These are phyloP conservation scores for Lobulomyces angularis DNA, from an alignment of 192 early-diverging fungal species.

Conservation along the genomic window DNA sequence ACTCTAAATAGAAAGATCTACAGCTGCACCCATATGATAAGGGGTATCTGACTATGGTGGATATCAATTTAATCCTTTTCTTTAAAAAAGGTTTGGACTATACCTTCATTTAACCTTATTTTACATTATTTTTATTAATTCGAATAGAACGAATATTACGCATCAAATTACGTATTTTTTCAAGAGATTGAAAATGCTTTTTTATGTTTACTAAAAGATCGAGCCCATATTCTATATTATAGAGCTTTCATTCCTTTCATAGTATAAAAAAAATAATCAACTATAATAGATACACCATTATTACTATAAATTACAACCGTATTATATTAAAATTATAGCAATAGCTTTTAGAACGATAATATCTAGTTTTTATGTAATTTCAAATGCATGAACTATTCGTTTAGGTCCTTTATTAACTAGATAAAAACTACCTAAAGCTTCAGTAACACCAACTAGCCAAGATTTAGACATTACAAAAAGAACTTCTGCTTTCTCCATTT, in stretches of 20 bases:
- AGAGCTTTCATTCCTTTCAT: constrained; percentile 28
- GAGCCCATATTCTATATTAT: constrained; percentile 23
- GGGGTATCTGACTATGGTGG: constrained; percentile 23
- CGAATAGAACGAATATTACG: constrained; percentile 15
- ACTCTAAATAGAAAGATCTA: constrained; percentile 33
- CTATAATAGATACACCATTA: constrained; percentile 24
- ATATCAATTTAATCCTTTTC: constrained; percentile 21
- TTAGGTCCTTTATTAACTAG: constrained; percentile 24
- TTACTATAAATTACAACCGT: constrained; percentile 21
- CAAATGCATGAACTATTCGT: constrained; percentile 21
- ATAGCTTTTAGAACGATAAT: constrained; percentile 29
- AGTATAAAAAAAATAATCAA: constrained; percentile 22
- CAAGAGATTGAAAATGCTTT: constrained; percentile 21
- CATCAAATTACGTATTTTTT: constrained; percentile 18
- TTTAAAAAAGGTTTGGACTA: constrained; percentile 25
- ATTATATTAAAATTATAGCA: constrained; percentile 19
- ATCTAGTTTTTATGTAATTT: constrained; percentile 33
- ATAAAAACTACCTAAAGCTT: constrained; percentile 43
- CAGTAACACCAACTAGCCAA: constrained; percentile 37
- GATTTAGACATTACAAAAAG: constrained; percentile 14
- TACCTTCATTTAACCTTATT: constrained; percentile 8
- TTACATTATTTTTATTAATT: constrained; percentile 6
- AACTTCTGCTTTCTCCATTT: constrained; percentile 4
- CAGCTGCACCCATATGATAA: constrained; percentile 26
- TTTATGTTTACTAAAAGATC: constrained; percentile 18